These are phyloP conservation scores for Talaromyces sp. DNA, from an alignment of 2,329 filamentous ascomycete species.

Conservation along the genomic window DNA sequence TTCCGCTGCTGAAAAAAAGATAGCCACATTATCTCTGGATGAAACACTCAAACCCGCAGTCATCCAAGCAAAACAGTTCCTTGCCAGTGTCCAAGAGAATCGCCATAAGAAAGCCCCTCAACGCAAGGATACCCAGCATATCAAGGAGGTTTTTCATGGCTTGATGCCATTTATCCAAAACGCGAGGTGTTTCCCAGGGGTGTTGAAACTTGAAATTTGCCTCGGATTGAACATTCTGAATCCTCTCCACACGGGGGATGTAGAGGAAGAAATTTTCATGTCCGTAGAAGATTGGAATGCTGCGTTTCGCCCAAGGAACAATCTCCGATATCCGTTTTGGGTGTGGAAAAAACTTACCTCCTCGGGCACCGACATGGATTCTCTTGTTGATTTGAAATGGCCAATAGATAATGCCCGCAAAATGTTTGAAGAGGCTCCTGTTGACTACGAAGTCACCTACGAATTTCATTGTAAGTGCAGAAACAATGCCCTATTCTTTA, in stretches of 20 bases:
- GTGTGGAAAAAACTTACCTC: background rate
- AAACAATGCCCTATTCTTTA: conserved; percentile 23
- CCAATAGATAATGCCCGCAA: conserved; percentile 14
- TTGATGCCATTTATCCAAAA: conserved; percentile 28
- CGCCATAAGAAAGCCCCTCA: background rate
- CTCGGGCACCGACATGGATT: conserved; percentile 35
- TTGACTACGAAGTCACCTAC: conserved; percentile 23
- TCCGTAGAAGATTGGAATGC: conserved; percentile 23
- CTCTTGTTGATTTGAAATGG: conserved; percentile 29
- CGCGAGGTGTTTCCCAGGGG: conserved; percentile 29
- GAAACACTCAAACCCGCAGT: background rate
- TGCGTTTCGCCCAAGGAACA: conserved; percentile 27
- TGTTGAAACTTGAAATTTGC: conserved; percentile 29
- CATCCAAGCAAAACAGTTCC: background rate
- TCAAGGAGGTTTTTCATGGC: conserved; percentile 22
- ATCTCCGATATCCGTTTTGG: background rate
- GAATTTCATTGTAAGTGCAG: conserved; percentile 36
- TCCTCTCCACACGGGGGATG: conserved; percentile 17
- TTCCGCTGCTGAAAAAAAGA: background rate
- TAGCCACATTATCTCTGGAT: background rate
- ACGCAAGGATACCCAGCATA: background rate
- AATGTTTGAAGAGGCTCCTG: conserved; percentile 24
- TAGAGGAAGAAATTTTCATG: conserved; percentile 12
- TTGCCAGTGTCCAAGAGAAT: background rate
- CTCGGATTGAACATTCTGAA: conserved; percentile 30